Conservation (phyloP, 805 yeast genomes). For the Pichia pseudocactophila region DNA sequence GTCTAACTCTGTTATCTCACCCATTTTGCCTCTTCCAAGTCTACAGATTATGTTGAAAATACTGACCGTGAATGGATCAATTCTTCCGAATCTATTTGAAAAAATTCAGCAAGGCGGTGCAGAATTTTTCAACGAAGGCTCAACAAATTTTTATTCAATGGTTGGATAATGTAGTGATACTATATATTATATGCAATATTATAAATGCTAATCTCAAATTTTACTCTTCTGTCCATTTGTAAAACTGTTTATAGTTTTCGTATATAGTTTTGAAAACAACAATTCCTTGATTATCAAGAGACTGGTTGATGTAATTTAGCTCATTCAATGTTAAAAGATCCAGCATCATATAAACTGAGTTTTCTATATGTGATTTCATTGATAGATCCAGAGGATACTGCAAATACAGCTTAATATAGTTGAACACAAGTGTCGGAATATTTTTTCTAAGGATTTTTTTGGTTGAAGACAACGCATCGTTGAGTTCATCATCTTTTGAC, state of each 20-base stretch:
- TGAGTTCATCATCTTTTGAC: slow-evolving; percentile 28
- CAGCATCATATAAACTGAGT: slow-evolving; percentile 54
- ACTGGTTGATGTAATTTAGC: slow-evolving; percentile 48
- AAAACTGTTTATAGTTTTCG: slow-evolving; percentile 63
- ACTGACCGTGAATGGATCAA: too few species aligned
- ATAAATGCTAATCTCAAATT: too few species aligned
- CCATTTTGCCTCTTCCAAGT: slow-evolving; percentile 16
- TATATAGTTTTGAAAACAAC: slow-evolving; percentile 59
- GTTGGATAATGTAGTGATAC: too few species aligned
- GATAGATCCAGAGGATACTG: slow-evolving; percentile 37
- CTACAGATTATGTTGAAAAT: not conserved
- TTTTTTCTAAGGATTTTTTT: slow-evolving; percentile 58
- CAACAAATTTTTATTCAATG: too few species aligned
- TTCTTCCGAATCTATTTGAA: too few species aligned
- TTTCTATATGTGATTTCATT: slow-evolving; percentile 40
- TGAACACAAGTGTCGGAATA: slow-evolving; percentile 48
- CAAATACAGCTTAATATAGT: slow-evolving; percentile 49
- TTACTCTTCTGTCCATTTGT: slow-evolving; percentile 69
- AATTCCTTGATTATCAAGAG: slow-evolving; percentile 63
- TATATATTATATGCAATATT: not conserved
- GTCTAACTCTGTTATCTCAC: slow-evolving; percentile 23
- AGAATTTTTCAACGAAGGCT: not conserved
- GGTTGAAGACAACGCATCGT: slow-evolving; percentile 44
- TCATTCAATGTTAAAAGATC: slow-evolving; percentile 65
- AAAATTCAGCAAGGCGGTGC: too few species aligned